Conservation (phyloP, 495 filamentous ascomycete species). For the Penicillium fimorum region DNA sequence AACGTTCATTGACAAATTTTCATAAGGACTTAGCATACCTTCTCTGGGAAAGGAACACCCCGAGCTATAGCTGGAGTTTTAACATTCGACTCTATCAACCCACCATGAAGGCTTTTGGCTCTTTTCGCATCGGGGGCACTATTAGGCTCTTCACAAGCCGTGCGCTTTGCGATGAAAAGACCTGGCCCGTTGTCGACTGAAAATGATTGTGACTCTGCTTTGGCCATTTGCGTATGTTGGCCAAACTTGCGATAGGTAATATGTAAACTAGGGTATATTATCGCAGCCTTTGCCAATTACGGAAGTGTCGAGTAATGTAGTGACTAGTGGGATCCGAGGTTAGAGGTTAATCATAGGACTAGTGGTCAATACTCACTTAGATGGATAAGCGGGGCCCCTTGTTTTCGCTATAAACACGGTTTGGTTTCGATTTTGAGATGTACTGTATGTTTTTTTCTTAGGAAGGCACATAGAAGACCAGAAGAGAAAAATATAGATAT, state of each 20-base stretch:
- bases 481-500: not conserved
- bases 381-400: not conserved
- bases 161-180: not conserved
- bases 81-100: not conserved
- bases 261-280: not conserved
- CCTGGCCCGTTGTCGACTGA: not conserved
- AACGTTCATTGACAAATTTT: not conserved
- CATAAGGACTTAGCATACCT: constrained; percentile 46
- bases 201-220: not conserved
- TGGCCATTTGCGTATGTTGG: not conserved
- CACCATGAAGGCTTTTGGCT: not conserved
- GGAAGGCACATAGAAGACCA: not conserved
- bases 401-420: not conserved
- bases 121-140: not conserved
- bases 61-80: not conserved
- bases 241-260: not conserved
- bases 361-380: not conserved
- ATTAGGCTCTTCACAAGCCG: not conserved
- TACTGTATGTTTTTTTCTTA: not conserved
- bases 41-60: constrained; percentile 75
- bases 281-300: too few species aligned
- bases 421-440: not conserved
- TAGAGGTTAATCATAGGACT: not conserved
- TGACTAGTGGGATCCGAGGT: not conserved
- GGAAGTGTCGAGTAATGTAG: not conserved